Evolutionary conservation across 2,329 filamentous ascomycete genomes (phyloP).

Genomic region (Talaromyces sp.): DNA sequence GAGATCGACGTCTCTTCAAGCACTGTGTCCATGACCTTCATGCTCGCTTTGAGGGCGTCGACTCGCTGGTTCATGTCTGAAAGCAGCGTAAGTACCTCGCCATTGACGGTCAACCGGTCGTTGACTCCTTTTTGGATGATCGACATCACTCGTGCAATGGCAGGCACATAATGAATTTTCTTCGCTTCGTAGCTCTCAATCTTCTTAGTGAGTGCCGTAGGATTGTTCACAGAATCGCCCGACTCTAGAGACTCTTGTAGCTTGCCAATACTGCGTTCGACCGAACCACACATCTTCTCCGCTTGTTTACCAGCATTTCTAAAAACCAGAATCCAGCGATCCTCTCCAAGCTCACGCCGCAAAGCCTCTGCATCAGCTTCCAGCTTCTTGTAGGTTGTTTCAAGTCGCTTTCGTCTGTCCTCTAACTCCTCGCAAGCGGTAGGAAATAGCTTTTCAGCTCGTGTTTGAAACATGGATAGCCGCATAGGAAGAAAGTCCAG

Average conservation of each 20-base stretch:
- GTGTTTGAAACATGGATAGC: conserved; percentile 76
- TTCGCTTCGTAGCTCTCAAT: conserved; percentile 93
- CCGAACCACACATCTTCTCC: conserved; percentile 94
- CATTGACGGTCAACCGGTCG: conserved; percentile 93
- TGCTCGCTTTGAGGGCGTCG: conserved; percentile 70
- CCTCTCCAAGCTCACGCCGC: conserved; percentile 86
- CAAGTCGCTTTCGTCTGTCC: conserved; percentile 68
- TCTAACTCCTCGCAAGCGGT: conserved; percentile 88
- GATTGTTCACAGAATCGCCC: conserved; percentile 69
- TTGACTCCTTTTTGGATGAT: conserved; percentile 96
- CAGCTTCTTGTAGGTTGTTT: conserved; percentile 82
- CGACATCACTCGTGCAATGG: conserved; percentile 82
- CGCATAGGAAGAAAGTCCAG: conserved; percentile 96
- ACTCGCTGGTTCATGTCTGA: conserved; percentile 82
- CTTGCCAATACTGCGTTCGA: conserved; percentile 80
- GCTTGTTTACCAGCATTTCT: conserved; percentile 87
- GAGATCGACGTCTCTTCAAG: conserved; percentile 66
- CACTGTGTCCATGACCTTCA: conserved; percentile 69
- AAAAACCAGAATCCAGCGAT: conserved; percentile 95
- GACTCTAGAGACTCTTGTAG: conserved; percentile 75
- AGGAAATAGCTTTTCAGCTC: conserved; percentile 76
- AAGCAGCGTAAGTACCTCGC: conserved; percentile 84
- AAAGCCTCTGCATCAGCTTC: conserved; percentile 87
- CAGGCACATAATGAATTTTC: conserved; percentile 87
- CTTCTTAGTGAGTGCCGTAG: conserved; percentile 69